Conservation (phyloP, 129 eudicot species). For the Silybum marianum region DNA sequence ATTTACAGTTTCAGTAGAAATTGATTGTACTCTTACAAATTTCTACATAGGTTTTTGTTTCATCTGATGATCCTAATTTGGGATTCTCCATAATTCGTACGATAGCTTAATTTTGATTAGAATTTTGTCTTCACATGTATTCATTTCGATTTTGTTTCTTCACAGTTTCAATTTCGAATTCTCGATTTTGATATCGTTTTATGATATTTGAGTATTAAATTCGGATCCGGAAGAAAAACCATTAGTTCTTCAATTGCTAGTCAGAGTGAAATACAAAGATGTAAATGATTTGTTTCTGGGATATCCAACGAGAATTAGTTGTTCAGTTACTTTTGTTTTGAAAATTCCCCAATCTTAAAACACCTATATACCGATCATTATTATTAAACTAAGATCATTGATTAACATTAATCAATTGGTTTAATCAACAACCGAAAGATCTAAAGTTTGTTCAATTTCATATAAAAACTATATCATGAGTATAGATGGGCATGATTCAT, state of each 20-base stretch:
- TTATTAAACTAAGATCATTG: not conserved
- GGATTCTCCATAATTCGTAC: not conserved
- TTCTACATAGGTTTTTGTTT: conserved; percentile 1
- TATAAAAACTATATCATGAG: too few species aligned
- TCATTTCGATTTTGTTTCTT: not conserved
- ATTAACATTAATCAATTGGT: not conserved
- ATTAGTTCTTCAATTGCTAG: too few species aligned
- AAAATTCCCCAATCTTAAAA: not conserved
- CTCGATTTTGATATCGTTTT: not conserved
- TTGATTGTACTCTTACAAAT: not conserved
- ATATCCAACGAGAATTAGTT: too few species aligned
- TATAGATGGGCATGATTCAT: not conserved
- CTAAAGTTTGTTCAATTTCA: not conserved
- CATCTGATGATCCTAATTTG: not conserved
- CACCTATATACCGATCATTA: not conserved
- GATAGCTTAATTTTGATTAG: not conserved
- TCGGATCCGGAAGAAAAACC: not conserved
- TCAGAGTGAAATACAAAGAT: too few species aligned
- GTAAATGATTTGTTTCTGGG: not conserved
- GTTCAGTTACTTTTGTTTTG: too few species aligned
- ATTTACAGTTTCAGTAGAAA: too few species aligned
- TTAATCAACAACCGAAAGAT: not conserved
- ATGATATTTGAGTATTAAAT: not conserved
- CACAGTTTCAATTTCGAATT: not conserved
- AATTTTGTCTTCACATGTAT: not conserved